Conservation (phyloP, 2,329 filamentous ascomycete species). For the Sporothrix inflata region DNA sequence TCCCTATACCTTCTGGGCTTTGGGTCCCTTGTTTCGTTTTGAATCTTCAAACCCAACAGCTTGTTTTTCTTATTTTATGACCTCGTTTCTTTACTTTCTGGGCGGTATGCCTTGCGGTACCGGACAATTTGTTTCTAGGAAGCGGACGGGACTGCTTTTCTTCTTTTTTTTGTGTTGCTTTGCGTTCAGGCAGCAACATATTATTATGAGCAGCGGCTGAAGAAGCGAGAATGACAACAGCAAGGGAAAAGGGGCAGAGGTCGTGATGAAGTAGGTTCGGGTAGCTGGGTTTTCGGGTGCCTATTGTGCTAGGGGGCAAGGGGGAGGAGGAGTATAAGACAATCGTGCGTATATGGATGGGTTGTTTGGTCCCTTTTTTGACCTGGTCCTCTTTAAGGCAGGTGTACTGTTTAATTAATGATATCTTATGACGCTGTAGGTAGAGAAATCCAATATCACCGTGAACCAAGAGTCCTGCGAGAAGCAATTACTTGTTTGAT, state of each 20-base stretch:
- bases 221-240: neutral
- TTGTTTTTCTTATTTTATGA: neutral
- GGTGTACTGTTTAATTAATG: neutral
- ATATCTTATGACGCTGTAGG: neutral
- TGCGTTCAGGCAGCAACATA: too few species aligned
- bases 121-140: neutral
- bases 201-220: too few species aligned
- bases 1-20: neutral
- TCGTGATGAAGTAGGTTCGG: neutral
- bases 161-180: too few species aligned
- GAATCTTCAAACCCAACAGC: neutral
- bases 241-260: neutral
- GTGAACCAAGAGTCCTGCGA: neutral
- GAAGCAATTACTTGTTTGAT: neutral
- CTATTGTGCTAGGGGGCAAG: neutral
- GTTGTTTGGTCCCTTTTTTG: neutral
- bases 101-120: neutral
- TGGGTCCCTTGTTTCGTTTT: neutral
- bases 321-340: neutral
- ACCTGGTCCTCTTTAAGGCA: neutral
- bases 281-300: too few species aligned
- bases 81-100: neutral
- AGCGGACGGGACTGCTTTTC: neutral
- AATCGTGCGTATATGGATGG: neutral
- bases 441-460: neutral